Percentiles rank a stretch among this genome's conserved stretches.
These are phyloP conservation scores for Debaryomycetaceae sp. DNA, from an alignment of 1,139 yeast species.

Conservation along the genomic window DNA sequence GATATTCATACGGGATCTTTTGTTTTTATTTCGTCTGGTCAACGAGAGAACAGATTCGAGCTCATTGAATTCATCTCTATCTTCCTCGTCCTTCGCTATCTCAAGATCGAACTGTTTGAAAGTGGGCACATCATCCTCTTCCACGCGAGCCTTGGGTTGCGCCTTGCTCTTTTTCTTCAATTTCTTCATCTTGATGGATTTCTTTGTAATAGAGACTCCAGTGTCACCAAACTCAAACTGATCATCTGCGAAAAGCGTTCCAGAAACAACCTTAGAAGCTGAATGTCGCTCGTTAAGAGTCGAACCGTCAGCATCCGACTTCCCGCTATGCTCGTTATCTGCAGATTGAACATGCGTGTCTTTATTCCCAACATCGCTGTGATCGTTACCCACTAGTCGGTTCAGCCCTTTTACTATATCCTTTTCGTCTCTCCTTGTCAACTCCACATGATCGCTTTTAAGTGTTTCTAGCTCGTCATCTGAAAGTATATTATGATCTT, in stretches of 20 bases:
- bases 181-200: slow-evolving; percentile 48
- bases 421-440: slow-evolving; percentile 17
- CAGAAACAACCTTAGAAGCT: background rate
- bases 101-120: slow-evolving; percentile 31
- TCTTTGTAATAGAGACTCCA: slow-evolving; percentile 15
- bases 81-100: slow-evolving; percentile 19
- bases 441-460: slow-evolving; percentile 36
- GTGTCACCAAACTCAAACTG: background rate
- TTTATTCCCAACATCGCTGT: background rate
- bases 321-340: background rate
- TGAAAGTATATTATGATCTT: slow-evolving; percentile 54
- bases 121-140: slow-evolving; percentile 20
- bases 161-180: slow-evolving; percentile 26
- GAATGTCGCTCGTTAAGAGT: too few relatives aligned
- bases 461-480: slow-evolving; percentile 43
- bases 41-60: slow-evolving; percentile 38
- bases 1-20: slow-evolving; percentile 19
- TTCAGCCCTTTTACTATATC: slow-evolving; percentile 12
- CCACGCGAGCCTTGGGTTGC: slow-evolving; percentile 8
- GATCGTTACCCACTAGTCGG: slow-evolving; percentile 2
- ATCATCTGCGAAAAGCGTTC: background rate
- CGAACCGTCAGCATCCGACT: background rate
- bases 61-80: slow-evolving; percentile 44
- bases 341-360: background rate
- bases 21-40: slow-evolving; percentile 40